These are phyloP conservation scores for Monosporozyma aerobia DNA, from an alignment of 805 yeast species.

Conservation along the genomic window DNA sequence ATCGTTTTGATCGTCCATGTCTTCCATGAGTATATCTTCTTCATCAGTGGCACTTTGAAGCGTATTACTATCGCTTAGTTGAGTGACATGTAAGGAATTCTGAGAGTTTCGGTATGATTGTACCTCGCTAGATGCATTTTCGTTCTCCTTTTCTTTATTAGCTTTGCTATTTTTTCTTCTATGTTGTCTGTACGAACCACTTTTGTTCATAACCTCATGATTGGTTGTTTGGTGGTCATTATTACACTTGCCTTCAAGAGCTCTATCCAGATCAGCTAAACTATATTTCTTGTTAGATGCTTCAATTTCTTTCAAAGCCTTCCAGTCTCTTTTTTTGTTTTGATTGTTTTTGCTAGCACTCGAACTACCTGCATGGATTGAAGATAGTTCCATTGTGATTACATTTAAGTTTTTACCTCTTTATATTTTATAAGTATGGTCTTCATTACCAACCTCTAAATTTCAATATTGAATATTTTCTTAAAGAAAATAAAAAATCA, in stretches of 20 bases:
- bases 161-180: background rate
- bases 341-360: background rate
- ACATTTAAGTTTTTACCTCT: background rate
- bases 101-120: background rate
- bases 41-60: constrained; percentile 8
- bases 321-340: background rate
- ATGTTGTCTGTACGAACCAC: background rate
- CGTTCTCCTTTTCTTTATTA: background rate
- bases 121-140: background rate
- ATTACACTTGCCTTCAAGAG: background rate
- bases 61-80: background rate
- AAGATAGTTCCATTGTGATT: background rate
- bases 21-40: constrained; percentile 42
- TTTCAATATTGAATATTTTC: background rate
- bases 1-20: constrained; percentile 39
- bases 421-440: background rate
- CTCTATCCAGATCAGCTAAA: constrained; percentile 2
- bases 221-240: background rate
- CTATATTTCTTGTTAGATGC: constrained; percentile 1
- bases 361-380: background rate
- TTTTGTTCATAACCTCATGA: background rate
- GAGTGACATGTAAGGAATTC: background rate
- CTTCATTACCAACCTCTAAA: background rate
- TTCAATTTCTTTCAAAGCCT: background rate
- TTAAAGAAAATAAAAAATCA: background rate